Evolutionary conservation across 495 filamentous ascomycete genomes (phyloP).

Genomic region (Podospora comata): DNA sequence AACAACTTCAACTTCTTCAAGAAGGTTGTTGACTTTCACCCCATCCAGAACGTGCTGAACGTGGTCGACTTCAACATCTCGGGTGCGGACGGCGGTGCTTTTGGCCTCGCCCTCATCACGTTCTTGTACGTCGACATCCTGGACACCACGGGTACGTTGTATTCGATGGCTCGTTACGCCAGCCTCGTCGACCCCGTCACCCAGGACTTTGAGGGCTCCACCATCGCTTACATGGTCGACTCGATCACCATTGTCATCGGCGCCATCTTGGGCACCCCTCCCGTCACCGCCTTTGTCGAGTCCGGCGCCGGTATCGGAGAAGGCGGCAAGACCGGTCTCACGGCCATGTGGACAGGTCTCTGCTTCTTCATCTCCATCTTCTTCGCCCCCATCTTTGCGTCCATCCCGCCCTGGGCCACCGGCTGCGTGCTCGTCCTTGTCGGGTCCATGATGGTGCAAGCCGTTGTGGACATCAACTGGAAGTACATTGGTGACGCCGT

Average conservation of each 20-base stretch:
- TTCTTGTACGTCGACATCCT: constrained; percentile 86
- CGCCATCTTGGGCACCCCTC: constrained; percentile 67
- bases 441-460: constrained; percentile 73
- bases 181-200: constrained; percentile 69
- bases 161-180: constrained; percentile 79
- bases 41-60: constrained; percentile 60
- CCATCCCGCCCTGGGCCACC: constrained; percentile 80
- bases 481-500: constrained; percentile 71
- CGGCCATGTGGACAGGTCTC: constrained; percentile 68
- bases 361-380: constrained; percentile 85
- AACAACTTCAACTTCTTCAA: constrained; percentile 77
- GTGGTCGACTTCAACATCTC: constrained; percentile 68
- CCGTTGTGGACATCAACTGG: constrained; percentile 80
- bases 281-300: constrained; percentile 80
- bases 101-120: constrained; percentile 74
- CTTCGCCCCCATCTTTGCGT: constrained; percentile 83
- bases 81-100: constrained; percentile 56
- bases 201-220: constrained; percentile 74
- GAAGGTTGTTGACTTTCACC: constrained; percentile 75
- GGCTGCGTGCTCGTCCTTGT: constrained; percentile 79
- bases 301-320: constrained; percentile 81
- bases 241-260: constrained; percentile 75
- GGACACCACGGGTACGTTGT: constrained; percentile 72
- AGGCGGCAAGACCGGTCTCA: constrained; percentile 77
- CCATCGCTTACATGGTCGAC: constrained; percentile 75